phyloP scores from a whole-genome alignment of 164 flowering plant genomes.

The Berberis vulgaris region DNA sequence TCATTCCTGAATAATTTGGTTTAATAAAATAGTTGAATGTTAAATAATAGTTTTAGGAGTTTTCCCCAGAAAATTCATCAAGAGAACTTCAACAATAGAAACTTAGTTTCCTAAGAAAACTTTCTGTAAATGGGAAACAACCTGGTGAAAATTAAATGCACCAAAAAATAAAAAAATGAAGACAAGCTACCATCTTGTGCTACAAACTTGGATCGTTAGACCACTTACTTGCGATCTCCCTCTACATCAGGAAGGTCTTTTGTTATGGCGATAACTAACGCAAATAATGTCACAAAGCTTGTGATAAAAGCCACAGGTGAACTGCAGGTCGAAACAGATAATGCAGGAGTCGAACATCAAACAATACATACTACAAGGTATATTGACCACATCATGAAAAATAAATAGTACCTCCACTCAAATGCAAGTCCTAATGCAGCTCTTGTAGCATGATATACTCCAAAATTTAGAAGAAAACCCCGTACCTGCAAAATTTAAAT shows the following conservation, averaged over 20 bases:
- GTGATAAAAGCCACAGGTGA: slow-evolving; percentile 92
- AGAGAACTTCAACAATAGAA: too few relatives aligned
- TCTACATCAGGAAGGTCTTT: slow-evolving; percentile 98
- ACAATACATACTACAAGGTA: background rate
- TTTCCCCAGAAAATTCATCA: too few relatives aligned
- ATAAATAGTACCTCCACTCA: slow-evolving; percentile 74
- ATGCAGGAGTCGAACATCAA: background rate
- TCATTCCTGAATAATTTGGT: too few relatives aligned
- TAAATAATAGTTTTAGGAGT: too few relatives aligned
- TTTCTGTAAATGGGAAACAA: too few relatives aligned
- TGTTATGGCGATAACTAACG: slow-evolving; percentile 93
- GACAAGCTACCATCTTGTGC: background rate
- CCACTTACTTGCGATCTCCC: slow-evolving; percentile 94
- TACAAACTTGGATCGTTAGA: slow-evolving; percentile 7
- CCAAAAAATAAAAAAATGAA: background rate
- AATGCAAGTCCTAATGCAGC: slow-evolving; percentile 87
- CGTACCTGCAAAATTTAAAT: slow-evolving; percentile 61
- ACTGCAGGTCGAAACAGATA: slow-evolving; percentile 42
- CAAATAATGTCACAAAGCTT: slow-evolving; percentile 84
- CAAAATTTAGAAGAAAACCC: slow-evolving; percentile 96
- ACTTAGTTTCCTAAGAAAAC: too few relatives aligned
- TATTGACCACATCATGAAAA: background rate
- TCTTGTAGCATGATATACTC: slow-evolving; percentile 94
- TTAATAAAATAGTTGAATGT: too few relatives aligned
- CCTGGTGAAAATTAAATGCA: too few relatives aligned